Percentiles rank a stretch among this genome's conserved stretches.
phyloP scores from a whole-genome alignment of 2,329 filamentous ascomycete genomes.

The Neocucurbitaria cava region DNA sequence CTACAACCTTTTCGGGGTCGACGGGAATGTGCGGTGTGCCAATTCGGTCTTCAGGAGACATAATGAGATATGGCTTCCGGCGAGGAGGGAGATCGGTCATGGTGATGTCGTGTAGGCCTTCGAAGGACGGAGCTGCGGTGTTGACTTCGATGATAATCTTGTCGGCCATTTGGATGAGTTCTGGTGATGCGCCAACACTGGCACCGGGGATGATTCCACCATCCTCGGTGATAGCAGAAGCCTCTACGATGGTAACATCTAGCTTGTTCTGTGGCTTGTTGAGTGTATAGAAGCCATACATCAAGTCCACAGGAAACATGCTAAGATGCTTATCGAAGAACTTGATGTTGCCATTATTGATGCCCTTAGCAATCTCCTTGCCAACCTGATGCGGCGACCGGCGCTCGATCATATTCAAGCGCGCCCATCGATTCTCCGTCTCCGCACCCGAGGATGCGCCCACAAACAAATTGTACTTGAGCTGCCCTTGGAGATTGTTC shows the following conservation, averaged over 20 bases:
- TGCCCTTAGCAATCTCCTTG: conserved; percentile 87
- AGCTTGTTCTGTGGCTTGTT: conserved; percentile 75
- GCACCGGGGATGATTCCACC: conserved; percentile 89
- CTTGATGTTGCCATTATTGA: conserved; percentile 86
- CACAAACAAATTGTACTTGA: conserved; percentile 87
- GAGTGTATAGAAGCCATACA: conserved; percentile 85
- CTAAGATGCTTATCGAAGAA: conserved; percentile 95
- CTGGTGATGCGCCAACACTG: conserved; percentile 82
- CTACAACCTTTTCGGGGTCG: conserved; percentile 84
- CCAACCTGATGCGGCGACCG: conserved; percentile 87
- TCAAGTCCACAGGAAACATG: conserved; percentile 88
- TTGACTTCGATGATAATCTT: conserved; percentile 95
- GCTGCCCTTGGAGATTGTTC: conserved; percentile 81
- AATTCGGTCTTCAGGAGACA: conserved; percentile 84
- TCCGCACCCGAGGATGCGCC: conserved; percentile 89
- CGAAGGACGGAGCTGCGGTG: conserved; percentile 82
- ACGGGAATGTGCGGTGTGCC: conserved; percentile 82
- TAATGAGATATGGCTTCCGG: conserved; percentile 86
- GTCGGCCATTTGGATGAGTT: conserved; percentile 88
- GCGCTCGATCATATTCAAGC: conserved; percentile 86
- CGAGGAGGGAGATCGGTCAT: conserved; percentile 83
- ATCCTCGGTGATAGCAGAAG: conserved; percentile 84
- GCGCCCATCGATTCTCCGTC: conserved; percentile 92
- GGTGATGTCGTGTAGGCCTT: conserved; percentile 86
- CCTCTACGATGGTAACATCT: conserved; percentile 85